Base-by-base conservation (phyloP, 225 moss, liverwort and hornwort genomes). In the Physcomitrium patens region DNA sequence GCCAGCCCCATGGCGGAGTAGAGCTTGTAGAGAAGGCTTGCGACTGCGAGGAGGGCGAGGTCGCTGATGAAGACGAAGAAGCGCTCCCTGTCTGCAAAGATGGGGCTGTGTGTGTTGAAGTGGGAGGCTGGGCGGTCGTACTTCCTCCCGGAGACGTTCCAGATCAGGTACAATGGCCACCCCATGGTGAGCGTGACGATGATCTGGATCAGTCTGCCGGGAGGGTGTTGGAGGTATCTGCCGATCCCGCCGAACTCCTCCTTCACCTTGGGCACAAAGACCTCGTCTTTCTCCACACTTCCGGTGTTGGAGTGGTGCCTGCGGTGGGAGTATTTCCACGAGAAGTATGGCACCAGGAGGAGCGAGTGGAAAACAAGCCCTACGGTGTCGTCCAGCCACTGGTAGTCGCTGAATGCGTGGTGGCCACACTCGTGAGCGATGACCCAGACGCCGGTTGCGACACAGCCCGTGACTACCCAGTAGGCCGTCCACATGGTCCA, bases 311-410 rank as follows among this genome's bases (percentile, higher is more conserved):
- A 91, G 76, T 96, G 96, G 71, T 96, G 96, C 72, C 96, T 81
- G 48, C 96, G 90, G 77, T 96, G 96, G 17, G 94, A 94, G 73
- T 78, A 96, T 76, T 96, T 96, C 96, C 96, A 96, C 11, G 96
- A 96, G 68, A 96, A 96, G 71, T 96, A 96, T 3, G 96, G 96
- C 50, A 96, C 96, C 68, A 96, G 73, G 18, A 96, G 76, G 46
- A 85, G 81, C 0, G 96, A 96, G 71, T 96, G 96, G 57, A 91
- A 88, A 11, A 92, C 68, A 31, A 96, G 89, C 0, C 96, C 96
- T 45, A 96, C 92, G 0, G 85, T 74, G 68, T 96, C 96, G 74
- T 96, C 94, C 3, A 96, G 77, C 96, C 92, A 94, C 77, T 91
- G 91, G 73, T 94, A 92, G 26, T 96, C 86, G 68, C 94, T 94